These are phyloP conservation scores for Penicillium antarcticum DNA, from an alignment of 495 filamentous ascomycete species.

Conservation along the genomic window DNA sequence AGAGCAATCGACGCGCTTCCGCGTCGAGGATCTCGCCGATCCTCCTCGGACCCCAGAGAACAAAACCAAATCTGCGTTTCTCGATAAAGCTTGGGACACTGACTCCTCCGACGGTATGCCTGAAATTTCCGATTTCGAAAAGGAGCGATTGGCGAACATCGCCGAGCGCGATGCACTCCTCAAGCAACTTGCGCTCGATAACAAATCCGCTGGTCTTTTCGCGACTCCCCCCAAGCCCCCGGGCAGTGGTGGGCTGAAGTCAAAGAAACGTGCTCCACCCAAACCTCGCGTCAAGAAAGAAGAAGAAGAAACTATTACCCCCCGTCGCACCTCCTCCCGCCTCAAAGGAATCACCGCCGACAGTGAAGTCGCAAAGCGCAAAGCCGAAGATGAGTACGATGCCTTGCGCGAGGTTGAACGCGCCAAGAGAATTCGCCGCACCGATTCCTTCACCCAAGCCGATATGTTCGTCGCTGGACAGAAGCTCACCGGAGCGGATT, in stretches of 20 bases:
- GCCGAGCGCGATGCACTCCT: slow-evolving; percentile 70
- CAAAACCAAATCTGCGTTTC: background rate
- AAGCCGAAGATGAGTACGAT: slow-evolving; percentile 69
- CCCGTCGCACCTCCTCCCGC: slow-evolving; percentile 63
- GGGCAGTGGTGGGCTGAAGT: slow-evolving; percentile 25
- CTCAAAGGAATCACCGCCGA: slow-evolving; percentile 65
- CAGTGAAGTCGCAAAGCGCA: slow-evolving; percentile 73
- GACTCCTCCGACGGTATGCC: background rate
- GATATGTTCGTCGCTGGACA: slow-evolving; percentile 79
- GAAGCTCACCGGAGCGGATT: slow-evolving; percentile 47
- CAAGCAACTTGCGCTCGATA: slow-evolving; percentile 51
- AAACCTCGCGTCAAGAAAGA: slow-evolving; percentile 46
- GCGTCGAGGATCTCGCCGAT: background rate
- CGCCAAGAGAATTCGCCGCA: slow-evolving; percentile 68
- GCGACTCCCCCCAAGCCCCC: slow-evolving; percentile 26
- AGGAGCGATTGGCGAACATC: slow-evolving; percentile 67
- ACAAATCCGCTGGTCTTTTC: slow-evolving; percentile 52
- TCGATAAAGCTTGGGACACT: background rate
- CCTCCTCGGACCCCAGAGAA: background rate
- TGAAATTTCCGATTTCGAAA: slow-evolving; percentile 64
- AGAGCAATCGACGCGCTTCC: slow-evolving; percentile 8
- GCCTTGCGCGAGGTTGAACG: slow-evolving; percentile 57
- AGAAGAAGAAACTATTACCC: slow-evolving; percentile 39
- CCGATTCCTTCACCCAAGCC: slow-evolving; percentile 66
- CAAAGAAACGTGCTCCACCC: slow-evolving; percentile 47